These are phyloP conservation scores for Clathrospora elynae DNA, from an alignment of 2,329 filamentous ascomycete species.

Conservation along the genomic window DNA sequence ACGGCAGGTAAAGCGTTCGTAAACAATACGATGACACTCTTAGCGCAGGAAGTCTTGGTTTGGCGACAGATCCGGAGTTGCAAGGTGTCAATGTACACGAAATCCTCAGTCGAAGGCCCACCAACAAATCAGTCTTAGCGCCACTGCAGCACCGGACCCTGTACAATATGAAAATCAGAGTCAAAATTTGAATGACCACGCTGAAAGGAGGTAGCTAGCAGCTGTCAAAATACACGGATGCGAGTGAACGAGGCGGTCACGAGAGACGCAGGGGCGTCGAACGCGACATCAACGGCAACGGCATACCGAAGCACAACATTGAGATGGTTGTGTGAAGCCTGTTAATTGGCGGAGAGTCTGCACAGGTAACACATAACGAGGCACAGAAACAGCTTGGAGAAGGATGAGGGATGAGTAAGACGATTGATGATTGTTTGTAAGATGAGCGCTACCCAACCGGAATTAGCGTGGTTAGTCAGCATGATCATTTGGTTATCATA, in stretches of 20 bases:
- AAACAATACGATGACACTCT: conserved; percentile 2
- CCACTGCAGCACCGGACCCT: conserved; percentile 18
- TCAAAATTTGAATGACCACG: conserved; percentile 5
- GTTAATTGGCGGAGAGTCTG: conserved; percentile 5
- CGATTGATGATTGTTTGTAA: conserved; percentile 25
- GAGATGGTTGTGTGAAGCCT: not conserved
- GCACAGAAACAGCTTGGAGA: conserved; percentile 9
- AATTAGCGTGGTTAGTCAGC: conserved; percentile 24
- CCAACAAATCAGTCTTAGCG: conserved; percentile 18
- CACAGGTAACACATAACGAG: conserved; percentile 7
- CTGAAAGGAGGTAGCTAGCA: conserved; percentile 1
- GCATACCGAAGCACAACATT: conserved; percentile 4
- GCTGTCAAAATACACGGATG: not conserved
- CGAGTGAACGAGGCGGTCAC: conserved; percentile 18
- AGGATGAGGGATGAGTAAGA: conserved; percentile 28
- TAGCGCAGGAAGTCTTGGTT: not conserved
- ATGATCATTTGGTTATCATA: conserved; percentile 8
- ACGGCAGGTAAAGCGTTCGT: conserved; percentile 4
- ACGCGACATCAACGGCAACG: conserved; percentile 4
- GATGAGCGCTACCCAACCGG: conserved; percentile 6
- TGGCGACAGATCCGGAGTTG: conserved; percentile 10
- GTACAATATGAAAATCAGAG: conserved; percentile 4
- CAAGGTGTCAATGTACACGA: conserved; percentile 17
- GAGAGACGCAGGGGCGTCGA: conserved; percentile 13
- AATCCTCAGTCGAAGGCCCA: conserved; percentile 5